Base-by-base conservation (phyloP, 1,284 basidiomycete genomes). In the Ceratobasidium sp. region DNA sequence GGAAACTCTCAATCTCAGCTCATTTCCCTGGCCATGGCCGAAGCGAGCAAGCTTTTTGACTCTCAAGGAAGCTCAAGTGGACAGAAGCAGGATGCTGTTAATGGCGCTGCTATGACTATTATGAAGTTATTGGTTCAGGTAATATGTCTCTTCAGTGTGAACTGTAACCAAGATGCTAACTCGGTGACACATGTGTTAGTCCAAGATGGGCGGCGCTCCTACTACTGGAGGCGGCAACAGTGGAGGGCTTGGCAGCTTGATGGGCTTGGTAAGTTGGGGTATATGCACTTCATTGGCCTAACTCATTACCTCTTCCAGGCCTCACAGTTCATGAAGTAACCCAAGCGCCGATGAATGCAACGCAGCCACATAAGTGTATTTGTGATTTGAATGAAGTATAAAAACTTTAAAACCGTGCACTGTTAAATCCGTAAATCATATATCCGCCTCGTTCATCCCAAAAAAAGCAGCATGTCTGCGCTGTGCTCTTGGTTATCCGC, bases 11-110 rank as follows among this genome's bases (percentile, higher is more conserved):
- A 63, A 48, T 67, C 84, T 0, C 80, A 92, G 79, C 83, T 96
- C 70, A 88, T 96, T 79, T 88, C 89, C 76, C 80, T 93, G 79
- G 93, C 92, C 12, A 92, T 95, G 91, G 85, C 86, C 0, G 89
- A 95, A 78, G 91, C 88, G 0, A 83, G 85, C 38, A 87, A 91
- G 78, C 81, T 93, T 64, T 90, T 94, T 75, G 90, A 92, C 77
- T 82, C 85, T 76, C 85, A 86, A 40, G 87, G 86, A 18, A 81
- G 87, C 0, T 83, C 86, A 23, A 72, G 75, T 28, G 90, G 89
- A 16, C 85, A 86, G 78, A 94, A 95, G 81, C 91, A 93, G 77
- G 90, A 92, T 77, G 89, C 88, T 5, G 86, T 95, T 77, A 92
- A 90, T 76, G 85, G 89, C 16, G 93, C 92, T 56, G 92, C 89